Base-by-base conservation (phyloP, 371 early-diverging fungal genomes). In the Phascolomyces articulosus region DNA sequence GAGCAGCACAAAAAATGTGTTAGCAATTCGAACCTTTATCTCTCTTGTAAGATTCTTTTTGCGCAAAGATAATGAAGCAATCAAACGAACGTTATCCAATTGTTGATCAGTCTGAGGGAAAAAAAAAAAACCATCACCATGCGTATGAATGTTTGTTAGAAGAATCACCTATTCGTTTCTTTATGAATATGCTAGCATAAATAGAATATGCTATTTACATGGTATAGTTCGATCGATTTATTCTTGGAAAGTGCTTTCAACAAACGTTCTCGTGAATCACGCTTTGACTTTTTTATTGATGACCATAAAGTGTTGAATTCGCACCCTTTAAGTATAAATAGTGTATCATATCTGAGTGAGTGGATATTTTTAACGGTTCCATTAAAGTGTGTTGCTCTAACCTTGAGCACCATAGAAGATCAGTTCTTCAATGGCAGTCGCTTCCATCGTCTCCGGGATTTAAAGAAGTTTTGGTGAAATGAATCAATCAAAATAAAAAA, bases 21-120 rank as follows among this genome's bases (percentile, higher is more conserved):
- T n/a, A n/a, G n/a, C n/a, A n/a, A 44, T 1, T 18, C 38, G 31
- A 38, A 59, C 59, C 59, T 21, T 38, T 9, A 18, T 13, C 23
- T 59, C 47, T 59, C 48, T 44, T 16, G 23, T 40, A 11, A 59
- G 47, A 21, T 40, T 29, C 47, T 47, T 26, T 47, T 47, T 59
- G 11, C 60, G 60, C 10, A 59, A 41, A 4, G 40, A 40, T 16
- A 47, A 8, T 0, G 60, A 13, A 7, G 60, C 60, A 16, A 59
- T 27, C 8, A 59, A 11, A 24, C 47, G 60, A 11, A 59, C 9
- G 4, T 21, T 57, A 38, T 57, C 21, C 2, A 23, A 10, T 1
- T 57, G 40, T 23, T 51, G 51, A 3, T 51, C 51, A 15, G 20
- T 51, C 51, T 51, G n/a, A 7, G 23, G 1, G 4, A 44, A 34